phyloP scores from a whole-genome alignment of 345 rosid species.

The Hibiscus syriacus region DNA sequence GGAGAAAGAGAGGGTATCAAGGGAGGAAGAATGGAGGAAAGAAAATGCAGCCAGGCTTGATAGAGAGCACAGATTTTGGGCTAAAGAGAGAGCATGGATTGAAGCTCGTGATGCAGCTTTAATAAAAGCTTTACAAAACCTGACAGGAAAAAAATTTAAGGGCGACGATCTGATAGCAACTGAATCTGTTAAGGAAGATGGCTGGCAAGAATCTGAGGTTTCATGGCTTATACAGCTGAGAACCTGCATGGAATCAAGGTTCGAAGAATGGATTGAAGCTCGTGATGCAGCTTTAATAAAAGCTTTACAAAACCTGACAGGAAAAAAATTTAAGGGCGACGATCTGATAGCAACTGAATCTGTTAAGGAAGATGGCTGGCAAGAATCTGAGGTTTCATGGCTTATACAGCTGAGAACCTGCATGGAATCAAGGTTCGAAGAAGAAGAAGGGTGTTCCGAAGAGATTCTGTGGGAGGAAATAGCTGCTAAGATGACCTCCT shows the following conservation, averaged over 20 bases:
- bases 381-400: too few relatives aligned
- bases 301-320: slow-evolving; percentile 49
- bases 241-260: slow-evolving; percentile 44
- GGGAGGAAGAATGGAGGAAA: slow-evolving; percentile 86
- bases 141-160: slow-evolving; percentile 39
- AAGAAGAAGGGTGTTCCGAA: slow-evolving; percentile 31
- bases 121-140: slow-evolving; percentile 60
- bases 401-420: too few relatives aligned
- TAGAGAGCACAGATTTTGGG: slow-evolving; percentile 78
- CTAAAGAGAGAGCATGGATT: slow-evolving; percentile 79
- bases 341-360: slow-evolving; percentile 22
- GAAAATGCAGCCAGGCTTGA: slow-evolving; percentile 56
- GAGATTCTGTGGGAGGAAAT: too few relatives aligned
- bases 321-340: slow-evolving; percentile 27
- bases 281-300: slow-evolving; percentile 79
- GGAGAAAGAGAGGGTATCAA: slow-evolving; percentile 60
- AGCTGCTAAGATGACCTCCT: too few relatives aligned
- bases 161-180: slow-evolving; percentile 21
- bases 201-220: slow-evolving; percentile 46
- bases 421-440: too few relatives aligned
- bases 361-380: too few relatives aligned
- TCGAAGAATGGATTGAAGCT: slow-evolving; percentile 82
- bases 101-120: slow-evolving; percentile 77
- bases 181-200: slow-evolving; percentile 17
- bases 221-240: slow-evolving; percentile 48